These are phyloP conservation scores for Pouteria campechiana DNA, from an alignment of 179 eudicot species.

Conservation along the genomic window DNA sequence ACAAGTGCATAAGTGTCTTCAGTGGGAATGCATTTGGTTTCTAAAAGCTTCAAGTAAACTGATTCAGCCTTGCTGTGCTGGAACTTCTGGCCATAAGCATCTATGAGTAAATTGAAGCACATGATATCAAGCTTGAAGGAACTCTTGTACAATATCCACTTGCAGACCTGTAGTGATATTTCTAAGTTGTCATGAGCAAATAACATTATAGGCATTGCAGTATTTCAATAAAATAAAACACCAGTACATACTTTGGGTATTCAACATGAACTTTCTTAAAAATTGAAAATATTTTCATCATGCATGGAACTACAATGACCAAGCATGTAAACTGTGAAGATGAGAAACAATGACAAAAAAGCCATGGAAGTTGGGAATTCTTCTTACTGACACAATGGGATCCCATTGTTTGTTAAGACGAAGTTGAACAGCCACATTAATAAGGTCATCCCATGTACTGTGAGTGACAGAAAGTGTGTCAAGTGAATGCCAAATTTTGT, in stretches of 20 bases:
- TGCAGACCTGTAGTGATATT: slow-evolving; percentile 42
- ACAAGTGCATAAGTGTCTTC: slow-evolving; percentile 86
- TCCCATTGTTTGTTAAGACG: slow-evolving; percentile 69
- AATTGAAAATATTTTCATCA: too few species aligned
- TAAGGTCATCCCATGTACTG: slow-evolving; percentile 69
- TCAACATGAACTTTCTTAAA: too few species aligned
- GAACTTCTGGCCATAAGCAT: slow-evolving; percentile 67
- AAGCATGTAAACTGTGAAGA: too few species aligned
- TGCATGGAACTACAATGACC: too few species aligned
- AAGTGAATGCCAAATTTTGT: slow-evolving; percentile 46
- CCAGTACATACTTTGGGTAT: too few species aligned
- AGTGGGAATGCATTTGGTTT: slow-evolving; percentile 68
- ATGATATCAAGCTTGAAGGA: slow-evolving; percentile 59
- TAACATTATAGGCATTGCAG: too few species aligned
- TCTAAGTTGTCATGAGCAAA: background rate
- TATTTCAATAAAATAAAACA: too few species aligned
- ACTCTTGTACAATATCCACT: slow-evolving; percentile 68
- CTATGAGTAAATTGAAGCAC: slow-evolving; percentile 72
- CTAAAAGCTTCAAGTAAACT: slow-evolving; percentile 49
- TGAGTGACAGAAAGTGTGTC: slow-evolving; percentile 56
- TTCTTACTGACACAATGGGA: slow-evolving; percentile 44
- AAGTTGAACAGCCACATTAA: slow-evolving; percentile 60
- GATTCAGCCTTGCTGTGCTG: slow-evolving; percentile 48
- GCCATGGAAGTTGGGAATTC: background rate
- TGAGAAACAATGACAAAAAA: background rate